Conservation (phyloP, 2,329 filamentous ascomycete species). For the Diaporthe batatas region DNA sequence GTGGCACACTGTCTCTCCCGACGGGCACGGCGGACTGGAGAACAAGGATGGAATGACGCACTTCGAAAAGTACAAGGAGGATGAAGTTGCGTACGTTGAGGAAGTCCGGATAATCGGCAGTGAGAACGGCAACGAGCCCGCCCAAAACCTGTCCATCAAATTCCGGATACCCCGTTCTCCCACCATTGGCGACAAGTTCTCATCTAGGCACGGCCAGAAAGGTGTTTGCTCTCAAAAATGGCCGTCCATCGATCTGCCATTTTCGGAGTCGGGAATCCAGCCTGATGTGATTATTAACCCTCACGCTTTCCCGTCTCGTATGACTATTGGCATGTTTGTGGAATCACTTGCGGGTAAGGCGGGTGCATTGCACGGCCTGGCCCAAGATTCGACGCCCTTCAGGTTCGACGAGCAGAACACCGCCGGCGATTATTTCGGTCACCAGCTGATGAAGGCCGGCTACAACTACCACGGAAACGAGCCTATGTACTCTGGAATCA, state of each 20-base stretch:
- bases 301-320: slow-evolving; percentile 98
- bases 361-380: slow-evolving; percentile 92
- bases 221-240: slow-evolving; percentile 97
- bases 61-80: slow-evolving; percentile 94
- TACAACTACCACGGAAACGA: slow-evolving; percentile 99
- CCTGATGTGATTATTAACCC: slow-evolving; percentile 99
- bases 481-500: slow-evolving; percentile 98
- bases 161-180: slow-evolving; percentile 91
- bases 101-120: slow-evolving; percentile 92
- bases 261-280: slow-evolving; percentile 95
- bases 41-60: slow-evolving; percentile 90
- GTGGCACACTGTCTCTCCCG: slow-evolving; percentile 87
- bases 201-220: slow-evolving; percentile 97
- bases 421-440: slow-evolving; percentile 93
- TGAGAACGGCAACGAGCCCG: slow-evolving; percentile 84
- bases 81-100: slow-evolving; percentile 89
- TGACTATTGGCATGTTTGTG: slow-evolving; percentile 99
- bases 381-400: slow-evolving; percentile 96
- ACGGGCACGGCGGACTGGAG: slow-evolving; percentile 81
- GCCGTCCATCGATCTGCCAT: slow-evolving; percentile 94
- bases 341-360: slow-evolving; percentile 97
- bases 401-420: slow-evolving; percentile 93
- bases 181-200: slow-evolving; percentile 98
- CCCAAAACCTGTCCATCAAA: slow-evolving; percentile 92
- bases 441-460: slow-evolving; percentile 93